Base-by-base conservation (phyloP, 805 yeast species). In the Vanderwaltozyma tropicalis region DNA sequence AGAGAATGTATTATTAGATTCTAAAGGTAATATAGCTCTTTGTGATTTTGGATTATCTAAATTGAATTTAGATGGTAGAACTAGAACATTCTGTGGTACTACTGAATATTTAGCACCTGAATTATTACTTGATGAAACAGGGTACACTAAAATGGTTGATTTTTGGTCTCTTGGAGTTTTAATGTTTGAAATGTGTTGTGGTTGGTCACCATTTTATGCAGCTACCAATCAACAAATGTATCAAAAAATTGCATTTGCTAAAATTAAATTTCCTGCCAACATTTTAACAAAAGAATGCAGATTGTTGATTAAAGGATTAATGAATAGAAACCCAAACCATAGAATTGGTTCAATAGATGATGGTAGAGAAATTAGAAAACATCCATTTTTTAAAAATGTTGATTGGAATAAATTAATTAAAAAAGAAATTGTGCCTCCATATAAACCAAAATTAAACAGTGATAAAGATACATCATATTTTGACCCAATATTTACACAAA, bases 61-160 rank as follows among this genome's bases (percentile, higher is more conserved):
- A 63, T 95, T 96, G 19, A 89, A 87, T 57, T 66, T 89, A 47
- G 83, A 85, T 52, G 77, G 69, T 45, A 86, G 96, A 27, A 88
- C 96, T 3, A 89, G 88, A 60, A 92, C 98, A 0, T 92, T 92
- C 53, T 92, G 98, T 63, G 98, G 98, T 38, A 92, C 98, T 16
- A 92, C 98, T 7, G 98, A 92, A 65, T 92, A 92, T 59, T 70
- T 92, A 46, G 98, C 98, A 0, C 98, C 98, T 2, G 98, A 92
- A 61, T 92, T 92, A 14, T 68, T 92, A 47, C 69, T 92, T 35
- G 97, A 92, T 63, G 97, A 89, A 60, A 73, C 84, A 38, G 98
- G 98, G n/a, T 92, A 92, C 65, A 92, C 97, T 28, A 86, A 87
- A 62, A 89, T 89, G 97, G 97, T 92, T 44, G 98, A 92, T 61